Evolutionary conservation across 148 eudicot species (phyloP), one percentile per base, ranked within the genome.

Genomic region (Nepenthes mirabilis): DNA sequence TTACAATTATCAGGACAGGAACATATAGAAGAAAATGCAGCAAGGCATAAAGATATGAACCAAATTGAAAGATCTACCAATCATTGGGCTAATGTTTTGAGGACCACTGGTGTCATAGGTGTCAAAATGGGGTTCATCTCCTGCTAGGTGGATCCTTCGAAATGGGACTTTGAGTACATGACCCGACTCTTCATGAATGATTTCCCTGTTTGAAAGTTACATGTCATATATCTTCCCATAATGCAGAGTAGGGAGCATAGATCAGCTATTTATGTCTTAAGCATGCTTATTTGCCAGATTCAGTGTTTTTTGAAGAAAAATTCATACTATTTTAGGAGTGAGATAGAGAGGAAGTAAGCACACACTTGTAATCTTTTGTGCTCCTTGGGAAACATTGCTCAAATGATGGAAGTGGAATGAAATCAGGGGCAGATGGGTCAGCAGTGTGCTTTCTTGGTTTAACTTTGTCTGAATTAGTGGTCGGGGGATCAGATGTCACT

Each of bases 51-150:
- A 9, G 53, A 11, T 45, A 14, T 37, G 55, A 11, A 43, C 45
- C 7, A 11, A 14, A 37, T 61, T 2, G 7, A 43, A 33, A 14
- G n/a, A 11, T 66, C 52, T 88, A 93, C 98, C 98, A 59, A 43
- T 64, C 9, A 55, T 67, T 13, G 98, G 98, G 71, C 75, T 86
- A 61, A 93, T 84, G 65, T 88, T 69, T 69, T 88, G 98, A 7
- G 98, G 98, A 36, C 98, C 98, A 63, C 98, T 93, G 56, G 96
- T 93, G 72, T 93, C 96, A 60, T 93, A 93, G 59, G 85, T 79
- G 70, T 93, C 98, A 65, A 93, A 93, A 78, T 93, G 84, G 9
- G 91, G 85, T 43, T 86, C 96, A 59, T 86, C 98, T 6, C 98
- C 98, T 55, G 91, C 60, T 2, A 93, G 73, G 68, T 93, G 98